Conservation (phyloP, 192 early-diverging fungal species). For the Dissophora ornata region DNA sequence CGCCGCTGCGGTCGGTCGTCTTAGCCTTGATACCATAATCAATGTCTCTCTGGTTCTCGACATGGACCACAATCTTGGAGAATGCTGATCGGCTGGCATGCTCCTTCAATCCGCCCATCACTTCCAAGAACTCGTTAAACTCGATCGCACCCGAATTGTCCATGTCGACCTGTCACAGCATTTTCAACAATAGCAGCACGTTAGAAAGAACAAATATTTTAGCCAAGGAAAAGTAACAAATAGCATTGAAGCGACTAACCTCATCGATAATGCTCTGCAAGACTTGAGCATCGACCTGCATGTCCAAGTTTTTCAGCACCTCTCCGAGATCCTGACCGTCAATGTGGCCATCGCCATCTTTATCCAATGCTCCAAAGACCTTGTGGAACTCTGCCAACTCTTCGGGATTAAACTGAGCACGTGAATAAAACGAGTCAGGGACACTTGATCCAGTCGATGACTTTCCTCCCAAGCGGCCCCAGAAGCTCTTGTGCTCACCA, state of each 20-base stretch:
- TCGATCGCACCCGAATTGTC: slow-evolving; percentile 68
- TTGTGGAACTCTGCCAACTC: slow-evolving; percentile 69
- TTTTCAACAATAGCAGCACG: too few relatives aligned
- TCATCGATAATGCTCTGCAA: slow-evolving; percentile 64
- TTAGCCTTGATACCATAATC: slow-evolving; percentile 54
- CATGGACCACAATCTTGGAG: slow-evolving; percentile 50
- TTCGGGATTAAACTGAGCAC: slow-evolving; percentile 70
- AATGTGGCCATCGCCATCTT: slow-evolving; percentile 69
- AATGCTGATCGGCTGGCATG: slow-evolving; percentile 61
- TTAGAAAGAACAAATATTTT: too few relatives aligned
- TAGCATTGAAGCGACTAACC: slow-evolving; percentile 16
- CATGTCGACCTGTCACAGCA: slow-evolving; percentile 54
- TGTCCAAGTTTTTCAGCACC: slow-evolving; percentile 64
- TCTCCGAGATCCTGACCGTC: slow-evolving; percentile 60
- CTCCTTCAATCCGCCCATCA: slow-evolving; percentile 72
- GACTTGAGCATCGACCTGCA: slow-evolving; percentile 61
- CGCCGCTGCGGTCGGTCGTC: slow-evolving; percentile 50
- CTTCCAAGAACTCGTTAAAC: slow-evolving; percentile 79
- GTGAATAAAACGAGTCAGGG: slow-evolving; percentile 55
- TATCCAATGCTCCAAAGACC: slow-evolving; percentile 67
- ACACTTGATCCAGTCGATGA: slow-evolving; percentile 43
- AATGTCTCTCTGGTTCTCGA: slow-evolving; percentile 30
- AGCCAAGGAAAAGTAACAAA: too few relatives aligned
- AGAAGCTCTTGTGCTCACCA: slow-evolving; percentile 28
- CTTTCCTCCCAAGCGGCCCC: slow-evolving; percentile 36